Evolutionary conservation across 2,329 filamentous ascomycete species (phyloP).

Genomic region (Pestalotiopsis fici): DNA sequence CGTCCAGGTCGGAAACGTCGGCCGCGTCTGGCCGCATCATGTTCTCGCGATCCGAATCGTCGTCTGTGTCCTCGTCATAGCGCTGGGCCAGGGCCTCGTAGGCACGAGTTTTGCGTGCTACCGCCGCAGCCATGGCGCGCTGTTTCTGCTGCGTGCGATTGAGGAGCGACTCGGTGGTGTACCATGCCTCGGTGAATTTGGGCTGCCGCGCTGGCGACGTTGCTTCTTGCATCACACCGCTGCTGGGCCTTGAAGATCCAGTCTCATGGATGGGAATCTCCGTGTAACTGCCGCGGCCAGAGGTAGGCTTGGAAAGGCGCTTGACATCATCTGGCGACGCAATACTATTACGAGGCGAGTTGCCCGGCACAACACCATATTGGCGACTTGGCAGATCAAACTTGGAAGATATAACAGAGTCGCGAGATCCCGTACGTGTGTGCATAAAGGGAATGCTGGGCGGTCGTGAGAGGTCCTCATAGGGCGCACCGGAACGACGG

Average conservation of each 20-base stretch:
- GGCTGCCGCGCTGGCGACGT: slow-evolving; percentile 38
- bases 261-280: slow-evolving; percentile 50
- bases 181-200: slow-evolving; percentile 57
- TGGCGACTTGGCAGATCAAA: slow-evolving; percentile 57
- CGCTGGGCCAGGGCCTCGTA: slow-evolving; percentile 50
- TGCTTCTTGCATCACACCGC: slow-evolving; percentile 17
- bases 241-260: slow-evolving; percentile 22
- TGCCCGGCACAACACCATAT: slow-evolving; percentile 47
- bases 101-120: slow-evolving; percentile 32
- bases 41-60: slow-evolving; percentile 25
- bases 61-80: slow-evolving; percentile 35
- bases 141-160: slow-evolving; percentile 56
- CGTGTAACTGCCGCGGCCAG: slow-evolving; percentile 46
- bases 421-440: slow-evolving; percentile 67
- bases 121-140: slow-evolving; percentile 39
- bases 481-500: slow-evolving; percentile 42
- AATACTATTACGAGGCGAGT: slow-evolving; percentile 39
- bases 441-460: slow-evolving; percentile 77
- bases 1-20: slow-evolving; percentile 40
- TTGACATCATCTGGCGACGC: slow-evolving; percentile 46
- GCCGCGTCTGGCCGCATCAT: slow-evolving; percentile 24
- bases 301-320: slow-evolving; percentile 41
- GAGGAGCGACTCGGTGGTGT: slow-evolving; percentile 54
- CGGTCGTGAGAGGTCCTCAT: slow-evolving; percentile 47
- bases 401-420: slow-evolving; percentile 51